Evolutionary conservation across 768 basidiomycete genomes (phyloP).

Genomic region (Lactarius hatsudake): DNA sequence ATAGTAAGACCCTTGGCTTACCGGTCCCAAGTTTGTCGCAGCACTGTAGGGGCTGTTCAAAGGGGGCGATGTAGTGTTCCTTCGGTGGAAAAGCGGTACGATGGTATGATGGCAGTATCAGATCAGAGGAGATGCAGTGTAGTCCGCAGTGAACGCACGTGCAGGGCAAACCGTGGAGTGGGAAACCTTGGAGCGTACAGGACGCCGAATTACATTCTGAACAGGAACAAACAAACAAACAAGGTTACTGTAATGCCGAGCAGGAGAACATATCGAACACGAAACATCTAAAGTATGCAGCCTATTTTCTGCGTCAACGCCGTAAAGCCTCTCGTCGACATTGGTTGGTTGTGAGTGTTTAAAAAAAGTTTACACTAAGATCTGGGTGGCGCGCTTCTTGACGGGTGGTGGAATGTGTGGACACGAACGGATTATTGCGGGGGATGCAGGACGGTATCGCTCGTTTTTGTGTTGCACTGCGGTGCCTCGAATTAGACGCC

Average conservation of each 20-base stretch:
- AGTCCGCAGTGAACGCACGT: no score
- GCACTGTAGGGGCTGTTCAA: no score
- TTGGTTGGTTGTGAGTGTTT: not conserved
- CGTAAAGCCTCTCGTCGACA: no score
- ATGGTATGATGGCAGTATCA: no score
- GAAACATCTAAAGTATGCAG: not conserved
- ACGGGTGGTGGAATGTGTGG: not conserved
- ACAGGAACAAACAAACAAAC: not conserved
- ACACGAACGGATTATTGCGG: not conserved
- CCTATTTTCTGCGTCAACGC: not conserved
- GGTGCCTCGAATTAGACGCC: no score
- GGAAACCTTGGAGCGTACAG: no score
- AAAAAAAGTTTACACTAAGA: not conserved
- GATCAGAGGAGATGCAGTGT: no score
- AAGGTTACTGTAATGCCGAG: not conserved
- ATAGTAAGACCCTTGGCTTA: no score
- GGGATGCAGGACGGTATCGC: constrained; percentile 6
- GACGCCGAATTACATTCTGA: not conserved
- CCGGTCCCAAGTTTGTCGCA: no score
- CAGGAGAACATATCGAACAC: not conserved
- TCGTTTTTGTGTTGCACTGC: not conserved
- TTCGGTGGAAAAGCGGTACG: no score
- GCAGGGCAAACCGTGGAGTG: no score
- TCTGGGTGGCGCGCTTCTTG: not conserved
- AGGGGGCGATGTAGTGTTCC: no score